These are phyloP conservation scores for Colletotrichum noveboracense DNA, from an alignment of 2,329 filamentous ascomycete genomes.

Conservation along the genomic window DNA sequence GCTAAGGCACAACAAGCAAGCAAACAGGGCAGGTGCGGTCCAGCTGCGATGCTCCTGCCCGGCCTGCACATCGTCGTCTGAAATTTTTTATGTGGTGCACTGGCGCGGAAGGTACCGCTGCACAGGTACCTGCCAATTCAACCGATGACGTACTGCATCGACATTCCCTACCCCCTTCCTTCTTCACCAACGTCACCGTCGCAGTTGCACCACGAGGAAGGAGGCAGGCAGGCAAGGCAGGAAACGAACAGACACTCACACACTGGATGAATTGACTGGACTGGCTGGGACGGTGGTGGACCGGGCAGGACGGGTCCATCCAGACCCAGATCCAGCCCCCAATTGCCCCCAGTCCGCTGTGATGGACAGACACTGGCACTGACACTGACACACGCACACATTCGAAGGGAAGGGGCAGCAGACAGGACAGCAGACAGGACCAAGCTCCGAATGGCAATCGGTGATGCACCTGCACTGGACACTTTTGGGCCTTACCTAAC, in stretches of 20 bases:
- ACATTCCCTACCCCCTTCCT: slow-evolving; percentile 11
- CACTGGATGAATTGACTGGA: neutral
- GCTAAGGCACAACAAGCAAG: neutral
- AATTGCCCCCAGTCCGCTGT: neutral
- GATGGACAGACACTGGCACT: neutral
- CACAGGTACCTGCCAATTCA: neutral
- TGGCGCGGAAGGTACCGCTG: neutral
- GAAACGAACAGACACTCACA: neutral
- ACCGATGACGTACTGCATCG: slow-evolving; percentile 16
- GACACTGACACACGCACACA: neutral
- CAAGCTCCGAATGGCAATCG: neutral
- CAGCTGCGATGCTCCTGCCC: neutral
- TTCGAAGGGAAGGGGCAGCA: neutral
- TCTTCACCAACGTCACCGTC: slow-evolving; percentile 16
- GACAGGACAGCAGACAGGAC: neutral
- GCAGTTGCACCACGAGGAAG: neutral
- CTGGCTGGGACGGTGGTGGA: neutral
- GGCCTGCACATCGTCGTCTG: neutral
- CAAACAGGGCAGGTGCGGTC: neutral
- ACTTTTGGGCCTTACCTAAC: neutral
- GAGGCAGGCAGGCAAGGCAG: neutral
- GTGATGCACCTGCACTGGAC: neutral
- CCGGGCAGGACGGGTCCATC: neutral
- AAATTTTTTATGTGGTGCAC: neutral
- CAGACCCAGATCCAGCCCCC: neutral